Base-by-base conservation (phyloP, 2,329 filamentous ascomycete species). In the Alternaria infectoria region DNA sequence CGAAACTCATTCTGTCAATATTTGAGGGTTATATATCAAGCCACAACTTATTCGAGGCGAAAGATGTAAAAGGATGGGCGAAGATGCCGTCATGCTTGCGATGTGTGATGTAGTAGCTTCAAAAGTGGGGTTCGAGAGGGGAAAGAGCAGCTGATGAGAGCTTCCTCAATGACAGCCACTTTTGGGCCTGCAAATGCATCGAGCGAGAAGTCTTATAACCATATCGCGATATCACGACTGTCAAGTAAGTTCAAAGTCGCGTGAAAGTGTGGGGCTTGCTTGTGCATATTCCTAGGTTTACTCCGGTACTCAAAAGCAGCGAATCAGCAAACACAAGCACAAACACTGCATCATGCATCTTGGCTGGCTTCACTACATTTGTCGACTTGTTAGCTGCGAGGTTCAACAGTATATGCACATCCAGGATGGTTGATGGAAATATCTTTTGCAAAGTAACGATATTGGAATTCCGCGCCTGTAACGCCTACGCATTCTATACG, bases 1-100 rank as follows among this genome's bases (percentile, higher is more conserved):
- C 62, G 49, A 75, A 76, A 5, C 69, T 67, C 75, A 78, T 77
- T 6, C 19, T 74, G 32, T 21, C 7, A 30, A 30, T 17, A 13
- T 23, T 5, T 3, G 40, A 8, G n/a, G 11, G 5, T 51, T 13
- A 43, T 21, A 5, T 36, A 8, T 52, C 13, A 2, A 52, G 9
- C n/a, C 13, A 21, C 8, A 4, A 5, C 4, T 52, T 30, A 36
- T 7, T 52, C 28, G 5, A n/a, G 15, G 49, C 19, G 54, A 6
- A 13, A 12, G 8, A 25, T 2, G 49, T 19, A 26, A 23, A 5
- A 5, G 11, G 17, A 7, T 28, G 40, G 36, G n/a, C 9, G n/a
- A 25, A 36, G 26, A n/a, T 30, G 59, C 23, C 51, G 47, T 54
- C 54, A 59, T 62, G 28, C 12, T 52, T 21, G 32, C 21, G 19